phyloP scores from a whole-genome alignment of 768 basidiomycete species.

The Phanerochaete carnosa region DNA sequence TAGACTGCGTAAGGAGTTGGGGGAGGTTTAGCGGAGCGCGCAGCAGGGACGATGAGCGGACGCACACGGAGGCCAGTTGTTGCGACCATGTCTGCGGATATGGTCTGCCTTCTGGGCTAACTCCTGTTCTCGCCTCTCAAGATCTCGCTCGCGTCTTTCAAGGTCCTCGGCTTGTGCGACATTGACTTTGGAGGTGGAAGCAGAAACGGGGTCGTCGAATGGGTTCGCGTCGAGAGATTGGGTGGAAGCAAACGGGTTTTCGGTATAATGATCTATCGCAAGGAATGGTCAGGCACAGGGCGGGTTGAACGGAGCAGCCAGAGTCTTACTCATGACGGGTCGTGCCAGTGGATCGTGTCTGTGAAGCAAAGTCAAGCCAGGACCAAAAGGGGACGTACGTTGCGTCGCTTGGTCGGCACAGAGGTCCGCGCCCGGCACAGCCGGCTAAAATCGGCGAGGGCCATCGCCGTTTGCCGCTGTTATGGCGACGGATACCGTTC shows the following conservation, averaged over 20 bases:
- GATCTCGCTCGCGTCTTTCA: conserved; percentile 73
- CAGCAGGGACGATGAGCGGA: conserved; percentile 2
- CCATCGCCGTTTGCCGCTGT: neutral
- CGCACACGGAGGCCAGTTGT: conserved; percentile 93
- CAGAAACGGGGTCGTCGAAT: conserved; percentile 77
- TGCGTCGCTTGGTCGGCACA: neutral
- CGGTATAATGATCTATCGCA: conserved; percentile 30
- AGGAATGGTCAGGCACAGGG: neutral
- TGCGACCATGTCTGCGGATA: conserved; percentile 72
- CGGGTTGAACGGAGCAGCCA: neutral
- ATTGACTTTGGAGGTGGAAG: conserved; percentile 23
- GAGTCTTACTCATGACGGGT: conserved; percentile 17
- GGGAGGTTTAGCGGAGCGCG: neutral
- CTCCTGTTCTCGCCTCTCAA: conserved; percentile 77
- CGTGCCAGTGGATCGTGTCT: conserved; percentile 4
- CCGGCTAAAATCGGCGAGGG: neutral
- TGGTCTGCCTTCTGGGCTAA: conserved; percentile 65
- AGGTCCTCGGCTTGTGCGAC: conserved; percentile 59
- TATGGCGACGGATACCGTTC: neutral
- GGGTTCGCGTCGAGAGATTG: conserved; percentile 86
- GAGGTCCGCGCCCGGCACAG: neutral
- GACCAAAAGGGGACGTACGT: neutral
- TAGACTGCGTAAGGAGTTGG: conserved; percentile 53
- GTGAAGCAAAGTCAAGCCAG: neutral
- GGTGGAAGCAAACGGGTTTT: conserved; percentile 84